Evolutionary conservation across 2,329 filamentous ascomycete genomes (phyloP).

Genomic region (Colletotrichum chlorophyti): DNA sequence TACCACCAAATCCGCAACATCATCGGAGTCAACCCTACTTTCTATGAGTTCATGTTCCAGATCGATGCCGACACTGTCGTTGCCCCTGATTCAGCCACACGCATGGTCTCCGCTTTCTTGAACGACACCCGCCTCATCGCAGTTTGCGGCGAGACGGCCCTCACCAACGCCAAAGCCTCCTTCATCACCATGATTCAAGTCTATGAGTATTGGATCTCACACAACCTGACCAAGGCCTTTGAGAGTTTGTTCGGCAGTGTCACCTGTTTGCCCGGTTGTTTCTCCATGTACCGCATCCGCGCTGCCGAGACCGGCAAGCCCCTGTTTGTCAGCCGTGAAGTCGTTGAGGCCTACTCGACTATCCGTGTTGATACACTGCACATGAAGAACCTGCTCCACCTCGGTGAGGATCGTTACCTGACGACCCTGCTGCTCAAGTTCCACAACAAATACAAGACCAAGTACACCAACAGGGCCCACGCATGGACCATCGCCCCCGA

Average conservation of each 20-base stretch:
- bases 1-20: conserved; percentile 99
- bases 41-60: conserved; percentile 96
- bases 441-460: conserved; percentile 96
- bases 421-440: conserved; percentile 93
- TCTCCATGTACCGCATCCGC: conserved; percentile 98
- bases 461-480: conserved; percentile 90
- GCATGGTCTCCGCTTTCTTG: conserved; percentile 90
- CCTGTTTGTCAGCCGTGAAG: conserved; percentile 91
- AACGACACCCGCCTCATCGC: conserved; percentile 94
- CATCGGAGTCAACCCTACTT: conserved; percentile 96
- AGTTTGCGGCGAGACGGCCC: conserved; percentile 90
- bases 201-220: conserved; percentile 99
- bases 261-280: conserved; percentile 97
- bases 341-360: conserved; percentile 86
- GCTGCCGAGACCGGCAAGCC: conserved; percentile 95
- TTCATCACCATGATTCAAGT: conserved; percentile 99
- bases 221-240: conserved; percentile 96
- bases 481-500: conserved; percentile 98
- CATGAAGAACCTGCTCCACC: conserved; percentile 97
- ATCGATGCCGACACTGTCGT: conserved; percentile 98
- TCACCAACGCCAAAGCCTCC: conserved; percentile 91
- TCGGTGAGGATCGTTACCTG: conserved; percentile 97
- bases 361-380: conserved; percentile 97
- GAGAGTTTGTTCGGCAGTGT: conserved; percentile 97
- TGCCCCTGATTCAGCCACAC: conserved; percentile 85